Conservation (phyloP, 1,284 basidiomycete genomes). For the Papiliotrema fonsecae region DNA sequence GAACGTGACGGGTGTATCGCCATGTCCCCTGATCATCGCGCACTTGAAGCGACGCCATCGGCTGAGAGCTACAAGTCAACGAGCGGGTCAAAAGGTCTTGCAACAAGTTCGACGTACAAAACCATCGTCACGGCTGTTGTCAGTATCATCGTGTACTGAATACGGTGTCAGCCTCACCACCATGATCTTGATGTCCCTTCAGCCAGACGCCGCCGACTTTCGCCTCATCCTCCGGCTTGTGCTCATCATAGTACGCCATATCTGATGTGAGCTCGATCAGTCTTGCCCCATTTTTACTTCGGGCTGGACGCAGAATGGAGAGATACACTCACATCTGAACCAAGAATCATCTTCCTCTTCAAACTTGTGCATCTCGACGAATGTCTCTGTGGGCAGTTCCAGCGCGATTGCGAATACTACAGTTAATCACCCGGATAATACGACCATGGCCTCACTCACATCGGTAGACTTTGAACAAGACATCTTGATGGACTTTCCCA, state of each 20-base stretch:
- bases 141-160: background rate
- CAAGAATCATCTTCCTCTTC: conserved; percentile 22
- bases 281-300: no score
- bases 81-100: background rate
- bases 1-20: conserved; percentile 20
- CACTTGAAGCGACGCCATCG: conserved; percentile 21
- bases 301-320: no score
- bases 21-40: conserved; percentile 18
- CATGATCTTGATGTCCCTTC: conserved; percentile 25
- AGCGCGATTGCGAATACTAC: conserved; percentile 21
- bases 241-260: conserved; percentile 26
- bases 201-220: conserved; percentile 22
- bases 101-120: background rate
- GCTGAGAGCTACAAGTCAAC: conserved; percentile 12
- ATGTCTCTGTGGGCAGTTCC: conserved; percentile 18
- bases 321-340: conserved; percentile 17
- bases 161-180: conserved; percentile 5
- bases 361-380: conserved; percentile 19
- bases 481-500: conserved; percentile 13
- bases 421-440: background rate
- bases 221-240: conserved; percentile 16
- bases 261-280: conserved; percentile 10
- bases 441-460: conserved; percentile 11
- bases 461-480: conserved; percentile 14
- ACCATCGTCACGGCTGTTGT: conserved; percentile 9